These are phyloP conservation scores for Aspergillaceae sp. DNA, from an alignment of 2,329 filamentous ascomycete species.

Conservation along the genomic window DNA sequence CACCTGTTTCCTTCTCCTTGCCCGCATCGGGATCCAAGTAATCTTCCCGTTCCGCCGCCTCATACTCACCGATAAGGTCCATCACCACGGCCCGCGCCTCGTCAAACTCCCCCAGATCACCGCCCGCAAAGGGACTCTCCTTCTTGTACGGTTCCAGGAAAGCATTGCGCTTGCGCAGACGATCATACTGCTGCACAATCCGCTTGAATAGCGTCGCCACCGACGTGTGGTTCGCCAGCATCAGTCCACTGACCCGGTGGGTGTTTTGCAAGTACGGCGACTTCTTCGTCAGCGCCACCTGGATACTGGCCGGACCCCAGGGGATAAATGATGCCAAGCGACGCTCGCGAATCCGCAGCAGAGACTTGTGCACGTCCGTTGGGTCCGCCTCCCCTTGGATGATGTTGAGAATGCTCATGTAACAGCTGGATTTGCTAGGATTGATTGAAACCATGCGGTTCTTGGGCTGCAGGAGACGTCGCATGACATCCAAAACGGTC, in stretches of 20 bases:
- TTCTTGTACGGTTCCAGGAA: conserved; percentile 96
- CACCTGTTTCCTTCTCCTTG: conserved; percentile 29
- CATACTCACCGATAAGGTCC: conserved; percentile 88
- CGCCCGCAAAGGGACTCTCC: conserved; percentile 85
- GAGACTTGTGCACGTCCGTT: conserved; percentile 94
- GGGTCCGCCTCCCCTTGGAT: conserved; percentile 98
- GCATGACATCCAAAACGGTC: conserved; percentile 96
- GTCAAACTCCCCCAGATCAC: conserved; percentile 78
- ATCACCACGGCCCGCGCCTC: conserved; percentile 85
- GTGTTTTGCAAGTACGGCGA: conserved; percentile 93
- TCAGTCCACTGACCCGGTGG: conserved; percentile 88
- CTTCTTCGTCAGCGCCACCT: conserved; percentile 92
- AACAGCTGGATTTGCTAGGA: conserved; percentile 93
- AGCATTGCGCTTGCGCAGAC: conserved; percentile 89
- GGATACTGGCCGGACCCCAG: conserved; percentile 95
- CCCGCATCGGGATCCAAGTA: conserved; percentile 71
- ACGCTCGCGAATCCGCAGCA: conserved; percentile 89
- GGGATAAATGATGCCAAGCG: conserved; percentile 93
- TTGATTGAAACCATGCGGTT: conserved; percentile 98
- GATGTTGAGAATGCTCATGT: conserved; percentile 97
- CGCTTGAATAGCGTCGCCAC: conserved; percentile 95
- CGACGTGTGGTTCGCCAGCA: conserved; percentile 96
- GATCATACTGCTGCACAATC: conserved; percentile 85
- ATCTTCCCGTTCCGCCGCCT: conserved; percentile 82
- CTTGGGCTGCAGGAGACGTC: conserved; percentile 88